Conservation (phyloP, 495 filamentous ascomycete genomes). For the Pseudomonodictys pantanalensis region DNA sequence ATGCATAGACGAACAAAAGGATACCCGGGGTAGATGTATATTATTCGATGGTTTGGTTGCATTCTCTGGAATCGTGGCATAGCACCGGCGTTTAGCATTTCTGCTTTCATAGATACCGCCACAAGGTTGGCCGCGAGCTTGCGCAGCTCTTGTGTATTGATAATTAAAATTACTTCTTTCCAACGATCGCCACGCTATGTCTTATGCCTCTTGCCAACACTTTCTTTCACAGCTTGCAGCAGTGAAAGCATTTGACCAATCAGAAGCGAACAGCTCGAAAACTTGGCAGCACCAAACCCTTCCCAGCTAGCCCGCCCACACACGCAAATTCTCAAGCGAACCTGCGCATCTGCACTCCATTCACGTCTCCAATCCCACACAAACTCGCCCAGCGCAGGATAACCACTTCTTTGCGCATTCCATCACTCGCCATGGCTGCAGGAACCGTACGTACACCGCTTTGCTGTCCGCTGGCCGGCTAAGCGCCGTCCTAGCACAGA, state of each 20-base stretch:
- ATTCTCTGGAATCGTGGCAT: no score
- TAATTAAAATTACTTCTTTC: no score
- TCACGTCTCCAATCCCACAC: slow-evolving; percentile 1
- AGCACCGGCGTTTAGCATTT: no score
- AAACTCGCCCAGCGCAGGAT: slow-evolving; percentile 47
- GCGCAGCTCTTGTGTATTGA: no score
- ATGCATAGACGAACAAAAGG: no score
- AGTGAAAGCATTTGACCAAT: neutral
- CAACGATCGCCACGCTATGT: no score
- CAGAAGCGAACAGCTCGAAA: neutral
- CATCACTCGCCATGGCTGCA: slow-evolving; percentile 54
- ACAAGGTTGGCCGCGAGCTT: no score
- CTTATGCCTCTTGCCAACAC: no score
- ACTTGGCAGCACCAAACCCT: neutral
- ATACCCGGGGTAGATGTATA: no score
- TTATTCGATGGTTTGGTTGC: no score
- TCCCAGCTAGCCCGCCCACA: neutral
- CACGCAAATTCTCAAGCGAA: neutral
- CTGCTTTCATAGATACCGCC: no score
- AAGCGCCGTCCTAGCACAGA: slow-evolving; percentile 47
- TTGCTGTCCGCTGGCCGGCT: slow-evolving; percentile 65
- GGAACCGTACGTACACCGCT: slow-evolving; percentile 82
- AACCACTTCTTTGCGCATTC: slow-evolving; percentile 64
- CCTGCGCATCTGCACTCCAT: neutral
- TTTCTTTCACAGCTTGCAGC: neutral